phyloP scores from a whole-genome alignment of 2,329 filamentous ascomycete genomes.

The Catunica adiposa region DNA sequence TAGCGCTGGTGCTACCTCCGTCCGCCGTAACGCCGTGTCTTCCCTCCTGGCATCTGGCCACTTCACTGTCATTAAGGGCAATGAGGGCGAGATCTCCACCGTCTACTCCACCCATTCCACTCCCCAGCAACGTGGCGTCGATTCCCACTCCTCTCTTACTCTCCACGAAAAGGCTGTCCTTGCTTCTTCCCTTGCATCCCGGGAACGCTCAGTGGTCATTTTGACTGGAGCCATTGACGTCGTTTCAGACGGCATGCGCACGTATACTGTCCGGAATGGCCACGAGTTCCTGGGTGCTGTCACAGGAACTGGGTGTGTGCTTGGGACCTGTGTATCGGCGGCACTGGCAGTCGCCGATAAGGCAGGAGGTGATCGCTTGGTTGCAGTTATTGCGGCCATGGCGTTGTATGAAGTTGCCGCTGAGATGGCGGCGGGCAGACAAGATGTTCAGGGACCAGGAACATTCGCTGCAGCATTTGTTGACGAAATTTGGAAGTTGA shows the following conservation, averaged over 20 bases:
- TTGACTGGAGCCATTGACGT: constrained; percentile 68
- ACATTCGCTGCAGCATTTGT: constrained; percentile 75
- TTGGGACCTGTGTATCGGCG: constrained; percentile 67
- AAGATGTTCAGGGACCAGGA: constrained; percentile 60
- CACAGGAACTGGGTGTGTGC: constrained; percentile 69
- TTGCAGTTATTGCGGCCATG: constrained; percentile 55
- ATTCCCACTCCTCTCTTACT: constrained; percentile 48
- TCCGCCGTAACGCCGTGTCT: constrained; percentile 55
- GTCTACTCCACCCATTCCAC: constrained; percentile 32
- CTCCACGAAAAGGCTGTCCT: constrained; percentile 38
- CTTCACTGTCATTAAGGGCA: constrained; percentile 84
- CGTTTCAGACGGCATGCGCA: constrained; percentile 55
- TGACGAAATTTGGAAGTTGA: constrained; percentile 45
- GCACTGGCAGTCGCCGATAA: constrained; percentile 34
- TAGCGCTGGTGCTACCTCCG: constrained; percentile 59
- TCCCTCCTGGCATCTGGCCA: constrained; percentile 56
- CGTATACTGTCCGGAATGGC: constrained; percentile 58
- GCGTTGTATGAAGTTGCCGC: constrained; percentile 63
- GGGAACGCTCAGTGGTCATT: constrained; percentile 55
- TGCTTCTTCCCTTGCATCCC: constrained; percentile 47
- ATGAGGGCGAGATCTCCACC: constrained; percentile 71
- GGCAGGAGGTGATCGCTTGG: constrained; percentile 40
- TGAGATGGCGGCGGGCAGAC: constrained; percentile 47
- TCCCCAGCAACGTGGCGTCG: constrained; percentile 64
- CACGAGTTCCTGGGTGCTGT: constrained; percentile 53